Evolutionary conservation across 768 basidiomycete genomes (phyloP), one percentile per base, ranked within the genome.

Genomic region (Xanthoconium stramineum): DNA sequence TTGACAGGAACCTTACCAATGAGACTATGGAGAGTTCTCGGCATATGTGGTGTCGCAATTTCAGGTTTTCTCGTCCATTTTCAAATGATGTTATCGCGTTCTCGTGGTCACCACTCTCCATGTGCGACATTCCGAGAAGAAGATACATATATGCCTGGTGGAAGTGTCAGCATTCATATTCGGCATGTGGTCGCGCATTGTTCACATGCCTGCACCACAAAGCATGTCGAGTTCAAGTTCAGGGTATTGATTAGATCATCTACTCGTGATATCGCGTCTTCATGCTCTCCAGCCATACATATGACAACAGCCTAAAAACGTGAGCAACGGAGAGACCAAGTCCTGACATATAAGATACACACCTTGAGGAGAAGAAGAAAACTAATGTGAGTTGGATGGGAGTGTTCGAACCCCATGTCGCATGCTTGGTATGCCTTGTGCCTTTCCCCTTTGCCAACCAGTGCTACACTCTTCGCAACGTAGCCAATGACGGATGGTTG

Each of bases 311-410:
- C 54, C 58, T 51, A 44, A 15, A 0, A 15, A 15, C 1, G 24
- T 46, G n/a, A n/a, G 24, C 5, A 33, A 2, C 6, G 6, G n/a
- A 45, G 15, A 11, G 24, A 24, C 4, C 24, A 24, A 13, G 44
- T 29, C 2, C 13, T 0, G 1, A 14, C 17, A 2, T 11, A 40
- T 5, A 4, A 49, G 17, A 4, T 24, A 51, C 50, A 4, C 12
- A 50, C 58, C 24, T 59, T 59, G 47, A 52, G 42, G 1, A 58
- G 20, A 14, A 58, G 48, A n/a, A 55, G 53, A 17, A 39, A 24
- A 5, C 11, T 36, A 13, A 40, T 19, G 14, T 32, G n/a, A 6
- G 29, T 33, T 5, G 50, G 3, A 42, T 33, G 30, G 3, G 3
- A 42, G 10, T 42, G 39, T 33, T 33, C 28, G 28, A 57, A 49